Base-by-base conservation (phyloP, 306 rosid species). In the Citrullus colocynthis region DNA sequence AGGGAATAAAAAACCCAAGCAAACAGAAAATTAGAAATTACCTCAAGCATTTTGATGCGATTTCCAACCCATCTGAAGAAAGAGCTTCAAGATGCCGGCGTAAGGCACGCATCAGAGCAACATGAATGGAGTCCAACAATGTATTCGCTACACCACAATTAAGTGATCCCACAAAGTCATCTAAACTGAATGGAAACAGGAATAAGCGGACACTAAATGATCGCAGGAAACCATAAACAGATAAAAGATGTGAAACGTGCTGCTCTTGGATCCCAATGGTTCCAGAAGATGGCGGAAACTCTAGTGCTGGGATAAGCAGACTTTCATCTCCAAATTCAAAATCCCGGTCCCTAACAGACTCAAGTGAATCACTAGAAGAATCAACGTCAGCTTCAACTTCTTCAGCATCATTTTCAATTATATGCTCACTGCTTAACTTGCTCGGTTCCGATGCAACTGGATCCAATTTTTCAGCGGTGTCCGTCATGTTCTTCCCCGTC, bases 121-220 rank as follows among this genome's bases (percentile, higher is more conserved):
- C 86, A 56, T 96, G 98, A 83, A 92, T 80, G 48, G 99, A 89
- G 72, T 91, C 98, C 83, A 89, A 80, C 83, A 96, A 64, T 1
- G 88, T 83, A 75, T 87, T 92, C 4, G 93, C 65, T 62, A 79
- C 84, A 59, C 55, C 57, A 79, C 87, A 91, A 69, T 96, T 96
- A 67, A 96, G 90, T 4, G 88, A 85, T 7, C 99, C 99, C 73
- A 96, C 93, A 76, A 96, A 92, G 39, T 96, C 99, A 70, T 96
- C 99, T 88, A 96, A 77, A 39, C 93, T 82, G 78, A 92, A 96
- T 0, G 99, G 99, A 66, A 79, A 77, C 71, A 96, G 80, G 76
- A 88, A 96, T 83, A 96, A 39, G 62, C 84, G 75, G 57, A 82
- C 86, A 58, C 98, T 92, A 79, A 92, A 91, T 0, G 98, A 91